A percentile compares a stretch with the other conserved stretches of the same genome.
These are phyloP conservation scores for Teunomyces stri DNA, from an alignment of 805 yeast genomes.

Conservation along the genomic window DNA sequence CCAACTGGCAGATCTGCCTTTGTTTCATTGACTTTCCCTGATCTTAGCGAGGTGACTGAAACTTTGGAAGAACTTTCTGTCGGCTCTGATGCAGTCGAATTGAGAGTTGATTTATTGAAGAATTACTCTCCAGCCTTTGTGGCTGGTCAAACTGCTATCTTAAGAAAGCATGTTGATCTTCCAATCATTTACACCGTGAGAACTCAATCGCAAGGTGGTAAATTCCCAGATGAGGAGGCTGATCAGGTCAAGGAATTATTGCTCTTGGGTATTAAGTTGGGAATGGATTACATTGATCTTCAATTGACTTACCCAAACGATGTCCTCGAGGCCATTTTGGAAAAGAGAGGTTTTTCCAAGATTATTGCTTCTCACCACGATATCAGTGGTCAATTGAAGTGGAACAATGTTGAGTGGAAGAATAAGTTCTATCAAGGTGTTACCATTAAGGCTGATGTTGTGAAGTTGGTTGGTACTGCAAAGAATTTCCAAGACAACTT, in stretches of 20 bases:
- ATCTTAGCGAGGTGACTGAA: slow-evolving; percentile 46
- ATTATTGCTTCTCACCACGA: slow-evolving; percentile 86
- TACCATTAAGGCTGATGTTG: slow-evolving; percentile 63
- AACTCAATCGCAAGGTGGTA: slow-evolving; percentile 79
- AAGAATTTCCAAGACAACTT: slow-evolving; percentile 62
- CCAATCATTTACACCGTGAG: slow-evolving; percentile 84
- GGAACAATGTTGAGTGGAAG: slow-evolving; percentile 76
- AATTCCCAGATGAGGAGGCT: slow-evolving; percentile 60
- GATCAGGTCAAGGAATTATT: slow-evolving; percentile 50
- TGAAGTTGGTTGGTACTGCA: slow-evolving; percentile 85
- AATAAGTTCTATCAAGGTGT: slow-evolving; percentile 66
- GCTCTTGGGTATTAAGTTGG: slow-evolving; percentile 66
- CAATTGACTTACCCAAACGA: slow-evolving; percentile 67
- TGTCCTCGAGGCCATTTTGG: slow-evolving; percentile 50
- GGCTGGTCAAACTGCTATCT: slow-evolving; percentile 65
- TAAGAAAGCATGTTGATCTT: slow-evolving; percentile 61
- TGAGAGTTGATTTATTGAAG: slow-evolving; percentile 71
- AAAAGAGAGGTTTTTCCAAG: slow-evolving; percentile 57
- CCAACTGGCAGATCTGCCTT: slow-evolving; percentile 59
- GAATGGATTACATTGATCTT: slow-evolving; percentile 77
- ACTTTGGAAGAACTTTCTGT: slow-evolving; percentile 52
- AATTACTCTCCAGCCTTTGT: slow-evolving; percentile 54
- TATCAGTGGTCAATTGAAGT: slow-evolving; percentile 55
- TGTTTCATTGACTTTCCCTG: slow-evolving; percentile 69
- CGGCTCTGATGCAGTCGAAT: slow-evolving; percentile 81